Percentiles rank a stretch among this genome's conserved stretches.
Evolutionary conservation across 2,329 filamentous ascomycete species (phyloP).

Genomic region (Trichoderma simmonsii): DNA sequence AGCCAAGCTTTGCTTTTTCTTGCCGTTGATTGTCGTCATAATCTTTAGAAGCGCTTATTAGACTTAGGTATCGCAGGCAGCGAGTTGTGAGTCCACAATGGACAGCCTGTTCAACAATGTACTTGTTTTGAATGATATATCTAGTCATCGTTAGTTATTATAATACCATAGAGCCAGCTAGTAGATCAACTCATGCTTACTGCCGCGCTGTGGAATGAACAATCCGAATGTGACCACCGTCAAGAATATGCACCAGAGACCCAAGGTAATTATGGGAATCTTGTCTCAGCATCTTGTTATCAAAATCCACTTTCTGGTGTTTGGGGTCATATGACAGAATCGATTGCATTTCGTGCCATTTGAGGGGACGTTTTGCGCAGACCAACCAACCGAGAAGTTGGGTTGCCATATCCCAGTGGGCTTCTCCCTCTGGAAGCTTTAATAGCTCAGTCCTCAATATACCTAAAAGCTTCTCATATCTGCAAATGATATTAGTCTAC

Average conservation of each 20-base stretch:
- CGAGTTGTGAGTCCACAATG: neutral
- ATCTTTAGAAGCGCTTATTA: neutral
- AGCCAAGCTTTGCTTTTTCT: neutral
- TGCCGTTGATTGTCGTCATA: neutral
- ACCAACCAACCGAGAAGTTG: neutral
- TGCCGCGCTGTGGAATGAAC: neutral
- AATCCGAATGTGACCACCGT: neutral
- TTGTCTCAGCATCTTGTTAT: constrained; percentile 5
- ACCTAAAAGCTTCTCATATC: constrained; percentile 1
- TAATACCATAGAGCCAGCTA: neutral
- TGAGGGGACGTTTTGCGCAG: neutral
- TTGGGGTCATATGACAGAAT: neutral
- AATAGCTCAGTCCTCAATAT: neutral
- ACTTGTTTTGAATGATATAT: neutral
- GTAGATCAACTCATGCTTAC: neutral
- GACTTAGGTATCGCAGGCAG: neutral
- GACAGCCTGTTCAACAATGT: neutral
- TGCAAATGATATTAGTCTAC: neutral
- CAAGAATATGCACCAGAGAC: neutral
- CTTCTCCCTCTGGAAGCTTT: neutral
- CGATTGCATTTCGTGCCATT: constrained; percentile 3
- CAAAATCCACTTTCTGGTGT: neutral
- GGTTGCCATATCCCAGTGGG: neutral
- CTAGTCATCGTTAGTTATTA: neutral
- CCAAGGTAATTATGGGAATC: neutral